phyloP scores from a whole-genome alignment of 768 basidiomycete genomes.

The Clitopilus hobsonii region DNA sequence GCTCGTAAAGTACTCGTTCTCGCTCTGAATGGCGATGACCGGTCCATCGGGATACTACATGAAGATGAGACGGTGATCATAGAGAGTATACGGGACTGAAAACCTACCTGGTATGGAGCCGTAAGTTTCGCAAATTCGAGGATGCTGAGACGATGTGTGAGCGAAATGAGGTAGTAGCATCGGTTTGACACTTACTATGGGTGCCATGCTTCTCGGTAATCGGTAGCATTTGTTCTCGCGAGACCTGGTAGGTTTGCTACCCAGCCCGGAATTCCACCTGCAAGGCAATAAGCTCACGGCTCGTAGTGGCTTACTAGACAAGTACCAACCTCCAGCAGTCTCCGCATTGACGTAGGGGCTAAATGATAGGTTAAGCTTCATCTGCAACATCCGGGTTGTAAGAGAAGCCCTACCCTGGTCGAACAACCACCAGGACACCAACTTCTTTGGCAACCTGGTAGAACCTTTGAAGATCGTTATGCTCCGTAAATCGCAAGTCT shows the following conservation, averaged over 20 bases:
- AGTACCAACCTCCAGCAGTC: constrained; percentile 49
- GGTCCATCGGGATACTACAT: constrained; percentile 40
- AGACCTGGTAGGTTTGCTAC: constrained; percentile 42
- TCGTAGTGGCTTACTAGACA: not conserved
- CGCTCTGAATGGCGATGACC: constrained; percentile 36
- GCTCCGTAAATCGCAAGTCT: constrained; percentile 53
- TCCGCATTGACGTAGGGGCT: constrained; percentile 59
- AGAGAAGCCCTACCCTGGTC: constrained; percentile 48
- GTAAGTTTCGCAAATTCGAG: constrained; percentile 24
- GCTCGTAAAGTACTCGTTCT: constrained; percentile 39
- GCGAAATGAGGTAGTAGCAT: not conserved
- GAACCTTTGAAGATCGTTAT: constrained; percentile 53
- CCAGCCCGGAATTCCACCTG: constrained; percentile 45
- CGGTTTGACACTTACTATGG: constrained; percentile 22
- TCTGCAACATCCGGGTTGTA: too few species aligned
- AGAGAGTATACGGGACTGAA: constrained; percentile 15
- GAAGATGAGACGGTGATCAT: constrained; percentile 9
- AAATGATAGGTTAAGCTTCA: too few species aligned
- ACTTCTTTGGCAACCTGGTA: constrained; percentile 56
- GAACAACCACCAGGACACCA: constrained; percentile 60
- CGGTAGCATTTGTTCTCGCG: constrained; percentile 56
- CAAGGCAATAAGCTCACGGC: not conserved
- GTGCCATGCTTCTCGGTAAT: constrained; percentile 52
- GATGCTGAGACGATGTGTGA: constrained; percentile 11
- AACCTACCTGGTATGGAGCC: constrained; percentile 26